These are phyloP conservation scores for Ganoderma lucidum DNA, from an alignment of 1,284 basidiomycete genomes.

Conservation along the genomic window DNA sequence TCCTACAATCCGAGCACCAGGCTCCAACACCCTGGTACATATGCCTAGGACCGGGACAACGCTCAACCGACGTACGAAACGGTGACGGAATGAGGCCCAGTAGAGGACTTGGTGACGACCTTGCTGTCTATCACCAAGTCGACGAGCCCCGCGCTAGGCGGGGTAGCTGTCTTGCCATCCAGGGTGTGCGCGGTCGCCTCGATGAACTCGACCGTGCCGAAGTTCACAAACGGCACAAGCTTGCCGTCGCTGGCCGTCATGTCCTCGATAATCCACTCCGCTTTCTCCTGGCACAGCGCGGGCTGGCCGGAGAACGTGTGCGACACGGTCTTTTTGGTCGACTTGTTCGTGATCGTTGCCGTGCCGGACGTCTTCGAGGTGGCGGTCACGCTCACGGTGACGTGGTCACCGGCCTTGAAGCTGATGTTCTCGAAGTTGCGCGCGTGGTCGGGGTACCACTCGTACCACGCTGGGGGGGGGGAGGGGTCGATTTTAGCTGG, in stretches of 20 bases:
- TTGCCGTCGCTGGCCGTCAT: conserved; percentile 35
- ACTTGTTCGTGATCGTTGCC: conserved; percentile 42
- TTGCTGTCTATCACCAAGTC: conserved; percentile 42
- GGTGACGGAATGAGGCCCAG: conserved; percentile 35
- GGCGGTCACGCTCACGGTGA: conserved; percentile 42
- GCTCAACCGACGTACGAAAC: conserved; percentile 32
- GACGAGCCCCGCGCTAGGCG: conserved; percentile 40
- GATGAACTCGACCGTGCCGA: conserved; percentile 43
- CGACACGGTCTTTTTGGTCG: conserved; percentile 39
- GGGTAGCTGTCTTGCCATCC: conserved; percentile 23
- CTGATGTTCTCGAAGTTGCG: conserved; percentile 44
- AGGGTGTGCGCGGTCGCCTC: conserved; percentile 20
- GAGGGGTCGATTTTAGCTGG: neutral
- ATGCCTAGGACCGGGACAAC: too few species aligned
- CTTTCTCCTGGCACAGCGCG: conserved; percentile 43
- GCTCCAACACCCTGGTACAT: too few species aligned
- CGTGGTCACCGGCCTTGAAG: conserved; percentile 40
- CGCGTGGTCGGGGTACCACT: conserved; percentile 48
- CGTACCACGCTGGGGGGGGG: conserved; percentile 43
- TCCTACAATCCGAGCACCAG: too few species aligned
- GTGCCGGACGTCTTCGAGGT: conserved; percentile 38
- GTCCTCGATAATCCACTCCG: conserved; percentile 44
- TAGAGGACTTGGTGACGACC: conserved; percentile 39
- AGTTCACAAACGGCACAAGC: conserved; percentile 48
- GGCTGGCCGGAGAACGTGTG: conserved; percentile 40